Conservation (phyloP, 352 stramenopile genomes). For the Globisporangium recalcitrans region DNA sequence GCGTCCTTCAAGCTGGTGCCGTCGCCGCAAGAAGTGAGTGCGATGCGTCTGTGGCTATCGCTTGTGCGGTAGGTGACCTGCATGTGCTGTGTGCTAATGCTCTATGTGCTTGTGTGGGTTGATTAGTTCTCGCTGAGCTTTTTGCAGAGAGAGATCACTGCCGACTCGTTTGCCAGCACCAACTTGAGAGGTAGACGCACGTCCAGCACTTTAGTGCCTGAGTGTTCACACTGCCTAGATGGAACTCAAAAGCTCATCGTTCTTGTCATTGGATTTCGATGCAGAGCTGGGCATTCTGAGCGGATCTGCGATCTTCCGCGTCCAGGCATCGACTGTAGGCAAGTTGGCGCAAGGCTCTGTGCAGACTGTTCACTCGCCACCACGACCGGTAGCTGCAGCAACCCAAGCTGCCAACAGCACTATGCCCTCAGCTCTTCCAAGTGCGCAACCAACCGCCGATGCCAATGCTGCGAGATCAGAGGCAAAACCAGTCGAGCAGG, state of each 20-base stretch:
- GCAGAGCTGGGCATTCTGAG: slow-evolving; percentile 72
- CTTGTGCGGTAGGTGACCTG: neutral
- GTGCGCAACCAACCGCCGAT: neutral
- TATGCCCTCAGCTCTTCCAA: neutral
- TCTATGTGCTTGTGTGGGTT: neutral
- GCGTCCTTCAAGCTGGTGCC: slow-evolving; percentile 49
- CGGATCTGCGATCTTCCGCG: slow-evolving; percentile 82
- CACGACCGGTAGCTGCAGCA: neutral
- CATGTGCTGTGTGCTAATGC: neutral
- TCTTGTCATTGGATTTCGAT: neutral
- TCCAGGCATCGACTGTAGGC: slow-evolving; percentile 25
- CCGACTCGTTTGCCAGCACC: slow-evolving; percentile 42
- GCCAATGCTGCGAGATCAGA: neutral
- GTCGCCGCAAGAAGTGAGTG: slow-evolving; percentile 29
- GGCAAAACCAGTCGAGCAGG: neutral
- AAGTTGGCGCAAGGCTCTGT: neutral
- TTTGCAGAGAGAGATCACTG: slow-evolving; percentile 64
- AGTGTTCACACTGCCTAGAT: neutral
- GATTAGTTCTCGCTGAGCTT: slow-evolving; percentile 74
- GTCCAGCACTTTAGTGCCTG: neutral
- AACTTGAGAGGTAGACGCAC: slow-evolving; percentile 55
- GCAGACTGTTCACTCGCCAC: neutral
- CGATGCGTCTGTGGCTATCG: neutral
- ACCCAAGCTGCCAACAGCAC: neutral
- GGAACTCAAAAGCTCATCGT: neutral